These are phyloP conservation scores for Claviceps sp. DNA, from an alignment of 2,329 filamentous ascomycete genomes.

Conservation along the genomic window DNA sequence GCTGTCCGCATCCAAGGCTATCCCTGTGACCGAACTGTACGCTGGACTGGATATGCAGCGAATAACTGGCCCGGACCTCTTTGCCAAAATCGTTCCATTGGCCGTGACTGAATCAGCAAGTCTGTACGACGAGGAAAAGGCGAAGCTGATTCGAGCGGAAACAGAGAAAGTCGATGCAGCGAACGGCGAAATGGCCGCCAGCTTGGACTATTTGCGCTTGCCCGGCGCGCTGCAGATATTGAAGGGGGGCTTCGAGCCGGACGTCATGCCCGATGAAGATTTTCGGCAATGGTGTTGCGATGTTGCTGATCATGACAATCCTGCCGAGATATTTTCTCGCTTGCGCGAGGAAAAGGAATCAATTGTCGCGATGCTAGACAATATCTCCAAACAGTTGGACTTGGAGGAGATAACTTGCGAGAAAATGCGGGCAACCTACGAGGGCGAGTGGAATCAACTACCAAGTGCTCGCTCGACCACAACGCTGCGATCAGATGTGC, in stretches of 20 bases:
- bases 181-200: constrained; percentile 91
- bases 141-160: constrained; percentile 85
- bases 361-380: constrained; percentile 60
- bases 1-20: constrained; percentile 87
- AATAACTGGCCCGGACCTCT: constrained; percentile 93
- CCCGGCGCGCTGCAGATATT: constrained; percentile 81
- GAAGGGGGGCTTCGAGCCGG: constrained; percentile 85
- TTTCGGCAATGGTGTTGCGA: constrained; percentile 92
- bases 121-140: constrained; percentile 96
- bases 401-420: constrained; percentile 97
- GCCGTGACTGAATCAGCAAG: constrained; percentile 94
- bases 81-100: constrained; percentile 91
- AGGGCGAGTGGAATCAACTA: constrained; percentile 91
- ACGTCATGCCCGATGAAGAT: constrained; percentile 76
- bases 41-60: constrained; percentile 93
- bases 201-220: constrained; percentile 82
- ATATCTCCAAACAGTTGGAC: constrained; percentile 76
- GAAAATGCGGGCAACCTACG: constrained; percentile 98
- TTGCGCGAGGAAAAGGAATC: constrained; percentile 65
- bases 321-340: constrained; percentile 64
- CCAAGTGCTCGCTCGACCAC: constrained; percentile 82
- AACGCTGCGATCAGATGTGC: constrained; percentile 74
- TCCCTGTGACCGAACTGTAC: constrained; percentile 92
- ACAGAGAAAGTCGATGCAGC: constrained; percentile 86
- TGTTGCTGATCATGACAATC: constrained; percentile 72